Evolutionary conservation across 169 alveolate genomes (phyloP).

Genomic region (Sarcocystis neurona): DNA sequence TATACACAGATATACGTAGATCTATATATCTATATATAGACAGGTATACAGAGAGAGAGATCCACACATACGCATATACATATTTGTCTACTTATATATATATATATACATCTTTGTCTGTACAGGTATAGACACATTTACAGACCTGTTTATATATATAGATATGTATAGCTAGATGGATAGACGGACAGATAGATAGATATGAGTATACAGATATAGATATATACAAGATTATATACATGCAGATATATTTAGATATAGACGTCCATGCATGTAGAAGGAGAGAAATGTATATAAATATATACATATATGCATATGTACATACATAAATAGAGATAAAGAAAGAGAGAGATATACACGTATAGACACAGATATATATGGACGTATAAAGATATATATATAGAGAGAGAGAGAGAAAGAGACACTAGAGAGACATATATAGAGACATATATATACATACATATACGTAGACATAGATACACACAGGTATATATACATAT

Average conservation of each 20-base stretch:
- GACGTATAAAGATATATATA: background rate
- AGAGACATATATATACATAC: background rate
- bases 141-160: background rate
- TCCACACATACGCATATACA: background rate
- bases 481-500: background rate
- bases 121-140: background rate
- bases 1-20: background rate
- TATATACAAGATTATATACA: background rate
- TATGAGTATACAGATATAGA: background rate
- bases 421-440: background rate
- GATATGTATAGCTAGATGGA: background rate
- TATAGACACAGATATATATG: background rate
- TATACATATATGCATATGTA: background rate
- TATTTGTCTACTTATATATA: background rate
- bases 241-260: background rate
- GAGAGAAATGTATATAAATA: background rate
- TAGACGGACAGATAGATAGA: no score
- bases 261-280: background rate
- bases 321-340: background rate
- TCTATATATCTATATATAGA: background rate
- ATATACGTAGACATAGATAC: background rate
- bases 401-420: background rate
- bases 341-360: background rate
- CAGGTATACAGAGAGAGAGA: background rate
- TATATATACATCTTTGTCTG: background rate